These are phyloP conservation scores for Yarrowia osloensis DNA, from an alignment of 805 yeast genomes.

Conservation along the genomic window DNA sequence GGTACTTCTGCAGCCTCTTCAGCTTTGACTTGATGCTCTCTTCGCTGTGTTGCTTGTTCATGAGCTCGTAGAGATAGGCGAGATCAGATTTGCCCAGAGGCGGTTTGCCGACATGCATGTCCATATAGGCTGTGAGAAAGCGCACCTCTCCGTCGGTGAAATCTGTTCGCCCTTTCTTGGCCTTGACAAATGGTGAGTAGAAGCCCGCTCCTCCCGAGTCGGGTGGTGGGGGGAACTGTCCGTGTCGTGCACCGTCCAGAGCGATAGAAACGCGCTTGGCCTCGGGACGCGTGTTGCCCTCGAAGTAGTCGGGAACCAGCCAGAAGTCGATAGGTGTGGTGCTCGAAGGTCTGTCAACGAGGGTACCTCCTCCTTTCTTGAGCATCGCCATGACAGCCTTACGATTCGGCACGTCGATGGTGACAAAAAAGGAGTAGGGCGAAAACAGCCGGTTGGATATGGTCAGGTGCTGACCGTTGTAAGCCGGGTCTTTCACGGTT, in stretches of 20 bases:
- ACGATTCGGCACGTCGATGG: neutral
- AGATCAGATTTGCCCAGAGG: neutral
- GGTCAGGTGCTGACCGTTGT: neutral
- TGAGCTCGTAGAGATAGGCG: neutral
- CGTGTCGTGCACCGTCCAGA: neutral
- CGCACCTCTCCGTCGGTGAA: neutral
- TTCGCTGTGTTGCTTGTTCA: neutral
- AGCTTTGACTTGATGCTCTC: neutral
- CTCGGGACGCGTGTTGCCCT: neutral
- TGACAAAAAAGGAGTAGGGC: neutral
- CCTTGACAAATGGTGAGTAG: neutral
- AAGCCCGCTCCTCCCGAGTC: neutral
- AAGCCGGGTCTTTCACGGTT: neutral
- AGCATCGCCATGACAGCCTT: neutral
- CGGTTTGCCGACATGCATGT: neutral
- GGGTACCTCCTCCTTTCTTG: neutral
- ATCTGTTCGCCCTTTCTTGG: neutral
- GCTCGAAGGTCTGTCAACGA: neutral
- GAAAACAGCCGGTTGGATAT: neutral
- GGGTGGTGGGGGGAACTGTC: neutral
- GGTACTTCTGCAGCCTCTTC: neutral
- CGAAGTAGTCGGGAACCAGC: neutral
- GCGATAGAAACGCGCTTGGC: neutral
- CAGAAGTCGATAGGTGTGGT: neutral
- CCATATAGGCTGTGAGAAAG: neutral